Evolutionary conservation across 2,329 filamentous ascomycete genomes (phyloP), one percentile per base, ranked within the genome.

Genomic region (Botrytis fabae): DNA sequence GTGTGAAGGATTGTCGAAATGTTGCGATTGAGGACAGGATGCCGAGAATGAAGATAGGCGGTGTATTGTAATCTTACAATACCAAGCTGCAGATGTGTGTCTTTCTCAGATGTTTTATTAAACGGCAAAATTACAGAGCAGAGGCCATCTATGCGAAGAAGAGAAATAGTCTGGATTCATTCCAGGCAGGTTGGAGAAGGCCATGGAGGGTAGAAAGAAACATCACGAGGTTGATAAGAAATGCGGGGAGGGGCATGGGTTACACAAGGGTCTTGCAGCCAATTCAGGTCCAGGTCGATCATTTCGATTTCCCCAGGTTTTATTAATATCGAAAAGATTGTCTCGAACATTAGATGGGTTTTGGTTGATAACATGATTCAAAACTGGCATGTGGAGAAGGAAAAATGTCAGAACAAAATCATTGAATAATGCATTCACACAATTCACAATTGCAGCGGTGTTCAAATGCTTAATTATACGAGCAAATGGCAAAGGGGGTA

Each of bases 401-500:
- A 40, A n/a, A 2, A 18, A 16, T 16, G 25, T 4, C 35, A 40
- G 16, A 25, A 18, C 35, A 25, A 2, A 20, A 25, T 28, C 35
- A 12, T 25, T 2, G 20, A 57, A 42, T 16, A 18, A 42, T 16
- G 10, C 3, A 0, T 32, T 57, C 65, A 57, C 64, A 54, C 3
- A 68, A 73, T 28, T 69, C 44, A 44, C 69, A 54, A 42, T 57
- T 28, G 51, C n/a, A 57, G 57, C 59, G 32, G 44, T 22, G 32
- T 59, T 44, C 18, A 32, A 32, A 28, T 28, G 6, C 18, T 40
- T 68, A 10, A 42, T 32, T 20, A 28, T 68, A 25, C 9, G 70
- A 64, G 20, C 28, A 70, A 61, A 25, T 70, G 74, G 68, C 22
- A 72, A 74, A 59, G 71, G 64, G 28, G 68, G 73, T 51, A 72